Conservation (phyloP, 768 basidiomycete species). For the Tulasnella sp. region DNA sequence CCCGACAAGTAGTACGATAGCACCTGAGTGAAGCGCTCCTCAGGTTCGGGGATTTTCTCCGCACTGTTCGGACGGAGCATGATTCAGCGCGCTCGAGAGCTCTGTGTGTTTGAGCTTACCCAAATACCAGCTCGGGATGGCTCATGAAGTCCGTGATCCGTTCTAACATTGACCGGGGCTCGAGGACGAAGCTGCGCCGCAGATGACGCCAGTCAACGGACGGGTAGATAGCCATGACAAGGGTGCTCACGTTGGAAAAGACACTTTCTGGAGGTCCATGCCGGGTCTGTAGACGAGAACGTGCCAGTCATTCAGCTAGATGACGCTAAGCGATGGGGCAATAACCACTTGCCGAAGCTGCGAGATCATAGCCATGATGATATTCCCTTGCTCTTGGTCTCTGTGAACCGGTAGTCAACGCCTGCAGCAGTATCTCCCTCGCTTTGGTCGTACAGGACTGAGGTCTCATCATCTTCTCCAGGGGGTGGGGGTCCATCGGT, state of each 20-base stretch:
- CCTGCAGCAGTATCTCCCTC: not conserved
- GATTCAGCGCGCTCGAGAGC: not conserved
- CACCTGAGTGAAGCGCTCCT: constrained; percentile 85
- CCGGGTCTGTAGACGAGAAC: constrained; percentile 49
- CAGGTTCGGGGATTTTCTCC: constrained; percentile 64
- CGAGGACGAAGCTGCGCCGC: constrained; percentile 65
- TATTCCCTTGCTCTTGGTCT: constrained; percentile 88
- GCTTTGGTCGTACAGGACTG: constrained; percentile 12
- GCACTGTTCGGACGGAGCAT: constrained; percentile 38
- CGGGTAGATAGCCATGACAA: not conserved
- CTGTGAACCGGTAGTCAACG: constrained; percentile 27
- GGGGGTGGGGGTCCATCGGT: not conserved
- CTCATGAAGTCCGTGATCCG: constrained; percentile 99
- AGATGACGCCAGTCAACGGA: not conserved
- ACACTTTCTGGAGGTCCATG: constrained; percentile 93
- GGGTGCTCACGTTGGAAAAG: constrained; percentile 50
- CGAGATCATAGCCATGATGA: constrained; percentile 76
- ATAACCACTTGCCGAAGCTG: constrained; percentile 59
- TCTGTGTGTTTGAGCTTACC: constrained; percentile 39
- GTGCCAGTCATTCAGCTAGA: constrained; percentile 2
- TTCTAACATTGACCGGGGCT: constrained; percentile 95
- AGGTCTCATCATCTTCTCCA: constrained; percentile 17
- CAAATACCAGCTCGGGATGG: constrained; percentile 94
- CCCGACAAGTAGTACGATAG: constrained; percentile 95
- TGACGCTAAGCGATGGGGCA: not conserved